A percentile compares a stretch with the other conserved stretches of the same genome.
Conservation (phyloP, 768 basidiomycete species). For the Boletus pseudopeckii region DNA sequence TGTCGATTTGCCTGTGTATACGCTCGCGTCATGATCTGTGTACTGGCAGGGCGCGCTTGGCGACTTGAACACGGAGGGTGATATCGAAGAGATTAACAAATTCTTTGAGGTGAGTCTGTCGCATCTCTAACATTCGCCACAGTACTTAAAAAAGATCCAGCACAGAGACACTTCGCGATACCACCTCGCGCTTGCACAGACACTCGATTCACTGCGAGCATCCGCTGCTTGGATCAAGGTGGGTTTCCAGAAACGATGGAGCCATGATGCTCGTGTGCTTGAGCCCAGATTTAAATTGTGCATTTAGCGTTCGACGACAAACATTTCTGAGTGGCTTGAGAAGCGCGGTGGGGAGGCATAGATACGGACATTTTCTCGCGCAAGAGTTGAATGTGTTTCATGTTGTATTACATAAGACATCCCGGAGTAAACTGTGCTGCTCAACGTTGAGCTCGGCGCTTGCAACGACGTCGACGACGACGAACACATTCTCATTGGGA, state of each 20-base stretch:
- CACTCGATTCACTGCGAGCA: conserved; percentile 63
- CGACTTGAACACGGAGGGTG: conserved; percentile 61
- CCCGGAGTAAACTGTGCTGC: background rate
- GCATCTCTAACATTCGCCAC: background rate
- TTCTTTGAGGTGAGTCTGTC: conserved; percentile 68
- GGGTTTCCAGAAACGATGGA: conserved; percentile 6
- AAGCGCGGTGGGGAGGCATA: background rate
- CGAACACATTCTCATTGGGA: background rate
- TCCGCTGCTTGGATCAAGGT: conserved; percentile 63
- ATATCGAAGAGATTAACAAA: conserved; percentile 54
- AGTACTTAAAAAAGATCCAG: conserved; percentile 29
- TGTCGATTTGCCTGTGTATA: conserved; percentile 10
- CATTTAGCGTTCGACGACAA: conserved; percentile 53
- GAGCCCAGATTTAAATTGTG: conserved; percentile 1
- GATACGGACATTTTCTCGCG: background rate
- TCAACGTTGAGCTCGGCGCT: background rate
- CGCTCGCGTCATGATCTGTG: conserved; percentile 2
- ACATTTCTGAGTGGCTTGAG: conserved; percentile 54
- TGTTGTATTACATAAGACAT: conserved; percentile 16
- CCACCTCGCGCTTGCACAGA: conserved; percentile 59
- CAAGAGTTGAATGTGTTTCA: background rate
- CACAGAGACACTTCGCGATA: conserved; percentile 70
- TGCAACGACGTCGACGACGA: conserved; percentile 14
- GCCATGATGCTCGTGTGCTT: background rate
- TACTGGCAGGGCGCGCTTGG: conserved; percentile 35